Conservation (phyloP, 1,284 basidiomycete species). For the Veloporphyrellus conicus region DNA sequence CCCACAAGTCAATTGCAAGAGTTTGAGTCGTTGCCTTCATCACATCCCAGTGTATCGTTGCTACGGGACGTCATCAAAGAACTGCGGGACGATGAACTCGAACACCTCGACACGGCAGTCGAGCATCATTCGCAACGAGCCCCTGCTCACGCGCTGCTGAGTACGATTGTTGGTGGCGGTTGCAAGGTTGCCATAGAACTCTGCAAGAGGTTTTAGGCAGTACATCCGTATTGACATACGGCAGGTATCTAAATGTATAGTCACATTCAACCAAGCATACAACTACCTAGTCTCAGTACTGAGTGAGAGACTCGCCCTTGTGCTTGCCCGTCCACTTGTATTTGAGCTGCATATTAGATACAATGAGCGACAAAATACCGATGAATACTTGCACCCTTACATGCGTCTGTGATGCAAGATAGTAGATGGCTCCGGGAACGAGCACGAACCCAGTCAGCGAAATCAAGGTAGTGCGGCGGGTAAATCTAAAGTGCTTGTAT, state of each 20-base stretch:
- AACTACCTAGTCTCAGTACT: conserved; percentile 16
- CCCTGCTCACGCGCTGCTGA: conserved; percentile 86
- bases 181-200: conserved; percentile 89
- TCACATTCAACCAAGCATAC: neutral
- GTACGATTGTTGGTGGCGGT: conserved; percentile 79
- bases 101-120: conserved; percentile 90
- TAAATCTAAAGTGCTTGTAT: conserved; percentile 78
- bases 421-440: conserved; percentile 46
- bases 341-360: conserved; percentile 34
- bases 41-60: conserved; percentile 77
- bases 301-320: conserved; percentile 41
- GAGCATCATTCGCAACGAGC: conserved; percentile 87
- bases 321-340: conserved; percentile 49
- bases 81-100: conserved; percentile 92
- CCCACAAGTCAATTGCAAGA: conserved; percentile 67
- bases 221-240: conserved; percentile 1
- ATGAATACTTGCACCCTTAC: conserved; percentile 25
- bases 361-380: conserved; percentile 2
- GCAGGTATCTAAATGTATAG: neutral
- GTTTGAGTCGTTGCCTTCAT: conserved; percentile 54
- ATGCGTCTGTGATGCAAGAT: conserved; percentile 35
- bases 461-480: conserved; percentile 53
- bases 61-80: conserved; percentile 76
- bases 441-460: conserved; percentile 47
- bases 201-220: conserved; percentile 69